Conservation (phyloP, 176 grass and related monocot species). For the Microstegium vimineum region DNA sequence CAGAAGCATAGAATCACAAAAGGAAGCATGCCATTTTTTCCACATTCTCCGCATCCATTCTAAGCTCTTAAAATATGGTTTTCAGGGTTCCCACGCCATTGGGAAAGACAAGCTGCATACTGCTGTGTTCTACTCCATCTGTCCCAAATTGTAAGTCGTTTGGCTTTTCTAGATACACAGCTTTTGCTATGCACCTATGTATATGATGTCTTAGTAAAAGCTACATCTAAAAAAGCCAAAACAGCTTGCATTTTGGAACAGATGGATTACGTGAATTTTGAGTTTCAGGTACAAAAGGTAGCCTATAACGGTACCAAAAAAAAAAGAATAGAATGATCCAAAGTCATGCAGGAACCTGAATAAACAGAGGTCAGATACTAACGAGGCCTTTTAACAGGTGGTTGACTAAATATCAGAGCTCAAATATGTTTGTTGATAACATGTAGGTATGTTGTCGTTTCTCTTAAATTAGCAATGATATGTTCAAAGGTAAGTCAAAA, state of each 20-base stretch:
- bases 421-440: neutral
- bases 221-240: neutral
- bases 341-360: neutral
- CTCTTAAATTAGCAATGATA: neutral
- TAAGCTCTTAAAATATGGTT: neutral
- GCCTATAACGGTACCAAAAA: neutral
- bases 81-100: neutral
- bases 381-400: neutral
- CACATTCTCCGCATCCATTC: neutral
- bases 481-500: neutral
- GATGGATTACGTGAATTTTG: neutral
- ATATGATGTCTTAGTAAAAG: neutral
- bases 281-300: neutral
- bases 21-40: neutral
- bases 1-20: slow-evolving; percentile 13
- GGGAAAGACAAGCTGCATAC: neutral
- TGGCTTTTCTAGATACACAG: neutral
- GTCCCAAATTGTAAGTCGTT: neutral
- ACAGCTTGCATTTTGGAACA: neutral
- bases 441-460: neutral
- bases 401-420: neutral
- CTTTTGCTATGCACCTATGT: neutral
- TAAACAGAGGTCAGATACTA: neutral
- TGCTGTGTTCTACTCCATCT: neutral
- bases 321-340: neutral